Conservation (phyloP, 2,329 filamentous ascomycete species). For the Colletotrichum acutatum region DNA sequence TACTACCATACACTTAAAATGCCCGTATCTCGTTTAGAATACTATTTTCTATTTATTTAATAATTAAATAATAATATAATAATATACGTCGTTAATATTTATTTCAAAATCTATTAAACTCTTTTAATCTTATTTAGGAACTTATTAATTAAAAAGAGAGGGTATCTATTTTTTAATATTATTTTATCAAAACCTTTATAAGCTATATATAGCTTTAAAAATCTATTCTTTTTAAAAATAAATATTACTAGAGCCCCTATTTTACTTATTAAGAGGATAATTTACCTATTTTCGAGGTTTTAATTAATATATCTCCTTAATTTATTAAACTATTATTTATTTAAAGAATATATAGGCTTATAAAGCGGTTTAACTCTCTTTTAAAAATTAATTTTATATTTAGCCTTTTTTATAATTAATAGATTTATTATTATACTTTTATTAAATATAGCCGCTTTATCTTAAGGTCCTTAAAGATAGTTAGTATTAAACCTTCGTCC, state of each 20-base stretch:
- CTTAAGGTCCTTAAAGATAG: too few species aligned
- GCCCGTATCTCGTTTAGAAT: accelerated
- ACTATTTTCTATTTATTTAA: too few species aligned
- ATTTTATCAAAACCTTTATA: not conserved
- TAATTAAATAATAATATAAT: too few species aligned
- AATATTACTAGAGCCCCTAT: not conserved
- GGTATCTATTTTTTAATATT: too few species aligned
- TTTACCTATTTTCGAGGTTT: not conserved
- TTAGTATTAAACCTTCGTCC: not conserved
- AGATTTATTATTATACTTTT: not conserved
- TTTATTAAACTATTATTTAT: not conserved
- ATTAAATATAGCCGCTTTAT: not conserved
- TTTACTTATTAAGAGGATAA: not conserved
- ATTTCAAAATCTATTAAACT: not conserved
- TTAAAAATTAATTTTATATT: not conserved
- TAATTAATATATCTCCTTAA: not conserved
- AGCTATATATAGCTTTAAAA: not conserved
- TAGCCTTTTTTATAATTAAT: not conserved
- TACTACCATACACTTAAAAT: too few species aligned
- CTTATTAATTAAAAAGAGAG: too few species aligned
- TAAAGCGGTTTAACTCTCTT: not conserved
- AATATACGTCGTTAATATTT: too few species aligned
- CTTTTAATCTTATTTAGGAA: not conserved
- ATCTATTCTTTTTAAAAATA: not conserved
- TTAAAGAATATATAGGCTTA: not conserved